A percentile compares a stretch with the other conserved stretches of the same genome.
Conservation (phyloP, 352 stramenopile species). For the Globisporangium heterothallicum region DNA sequence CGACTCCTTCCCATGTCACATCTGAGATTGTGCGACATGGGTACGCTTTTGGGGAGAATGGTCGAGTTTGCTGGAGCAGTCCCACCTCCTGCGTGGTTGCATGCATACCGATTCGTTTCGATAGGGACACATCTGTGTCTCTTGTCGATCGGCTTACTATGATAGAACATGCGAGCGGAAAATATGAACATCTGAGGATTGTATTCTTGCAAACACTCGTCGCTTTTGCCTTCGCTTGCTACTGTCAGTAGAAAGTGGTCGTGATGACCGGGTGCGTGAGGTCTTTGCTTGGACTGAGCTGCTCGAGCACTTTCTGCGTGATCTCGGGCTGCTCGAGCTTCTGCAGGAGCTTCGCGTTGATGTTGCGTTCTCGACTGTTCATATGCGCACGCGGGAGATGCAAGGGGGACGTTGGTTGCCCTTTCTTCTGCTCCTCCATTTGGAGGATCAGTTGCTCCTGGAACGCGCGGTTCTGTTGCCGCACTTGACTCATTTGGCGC, state of each 20-base stretch:
- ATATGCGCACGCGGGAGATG: slow-evolving; percentile 56
- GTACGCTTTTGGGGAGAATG: too few species aligned
- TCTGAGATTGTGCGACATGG: too few species aligned
- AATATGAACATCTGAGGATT: neutral
- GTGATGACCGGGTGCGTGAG: slow-evolving; percentile 27
- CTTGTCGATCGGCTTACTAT: too few species aligned
- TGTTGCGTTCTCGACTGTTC: slow-evolving; percentile 52
- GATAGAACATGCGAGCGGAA: too few species aligned
- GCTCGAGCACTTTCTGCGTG: slow-evolving; percentile 50
- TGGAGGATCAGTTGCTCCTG: slow-evolving; percentile 55
- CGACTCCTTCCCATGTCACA: too few species aligned
- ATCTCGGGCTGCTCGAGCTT: slow-evolving; percentile 57
- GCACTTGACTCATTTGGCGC: slow-evolving; percentile 21
- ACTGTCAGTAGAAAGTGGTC: slow-evolving; percentile 46
- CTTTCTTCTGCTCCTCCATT: slow-evolving; percentile 53
- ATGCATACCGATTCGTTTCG: too few species aligned
- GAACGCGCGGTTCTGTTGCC: slow-evolving; percentile 52
- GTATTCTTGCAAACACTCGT: neutral
- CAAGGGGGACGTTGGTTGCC: slow-evolving; percentile 41
- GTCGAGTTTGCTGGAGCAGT: too few species aligned
- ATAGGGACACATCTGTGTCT: too few species aligned
- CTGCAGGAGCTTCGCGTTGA: slow-evolving; percentile 64
- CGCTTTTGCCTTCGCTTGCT: neutral
- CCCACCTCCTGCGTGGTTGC: too few species aligned
- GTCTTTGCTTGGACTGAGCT: slow-evolving; percentile 53